These are phyloP conservation scores for Talaromyces islandicus DNA, from an alignment of 2,329 filamentous ascomycete genomes.

Conservation along the genomic window DNA sequence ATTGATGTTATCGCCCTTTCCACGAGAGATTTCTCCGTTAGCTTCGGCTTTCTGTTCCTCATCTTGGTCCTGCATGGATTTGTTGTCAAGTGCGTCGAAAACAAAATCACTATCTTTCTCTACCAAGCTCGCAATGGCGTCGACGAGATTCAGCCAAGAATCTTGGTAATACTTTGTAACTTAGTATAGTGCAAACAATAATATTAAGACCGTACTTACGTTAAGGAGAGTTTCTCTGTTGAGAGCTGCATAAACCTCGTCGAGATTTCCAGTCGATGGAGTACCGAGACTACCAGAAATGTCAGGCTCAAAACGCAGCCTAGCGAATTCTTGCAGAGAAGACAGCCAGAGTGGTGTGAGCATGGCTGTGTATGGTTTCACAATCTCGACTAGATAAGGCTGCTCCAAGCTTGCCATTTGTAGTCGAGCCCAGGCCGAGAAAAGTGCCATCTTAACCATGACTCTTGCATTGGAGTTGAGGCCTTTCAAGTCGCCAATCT, in stretches of 20 bases:
- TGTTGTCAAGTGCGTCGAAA: conserved; percentile 92
- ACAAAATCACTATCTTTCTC: conserved; percentile 98
- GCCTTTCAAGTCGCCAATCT: conserved; percentile 87
- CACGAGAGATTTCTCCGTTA: conserved; percentile 24
- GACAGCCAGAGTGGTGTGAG: conserved; percentile 92
- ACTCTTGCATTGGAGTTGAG: conserved; percentile 94
- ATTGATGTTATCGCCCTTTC: conserved; percentile 76
- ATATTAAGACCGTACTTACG: conserved; percentile 27
- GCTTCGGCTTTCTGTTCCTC: conserved; percentile 12
- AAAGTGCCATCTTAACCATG: conserved; percentile 97
- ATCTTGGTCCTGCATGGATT: conserved; percentile 39
- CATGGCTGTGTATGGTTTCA: conserved; percentile 83
- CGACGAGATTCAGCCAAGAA: conserved; percentile 91
- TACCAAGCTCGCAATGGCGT: conserved; percentile 94
- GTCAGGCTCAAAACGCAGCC: conserved; percentile 90
- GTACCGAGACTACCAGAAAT: conserved; percentile 87
- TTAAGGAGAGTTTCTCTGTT: conserved; percentile 88
- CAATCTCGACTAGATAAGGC: conserved; percentile 77
- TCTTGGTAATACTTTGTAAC: conserved; percentile 79
- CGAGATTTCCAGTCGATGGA: conserved; percentile 75
- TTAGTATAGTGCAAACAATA: neutral
- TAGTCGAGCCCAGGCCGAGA: conserved; percentile 93
- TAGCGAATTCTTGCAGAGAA: conserved; percentile 86
- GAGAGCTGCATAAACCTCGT: conserved; percentile 89
- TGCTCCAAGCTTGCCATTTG: conserved; percentile 94